Conservation (phyloP, 331 rosid genomes). For the Saraca asoca region DNA sequence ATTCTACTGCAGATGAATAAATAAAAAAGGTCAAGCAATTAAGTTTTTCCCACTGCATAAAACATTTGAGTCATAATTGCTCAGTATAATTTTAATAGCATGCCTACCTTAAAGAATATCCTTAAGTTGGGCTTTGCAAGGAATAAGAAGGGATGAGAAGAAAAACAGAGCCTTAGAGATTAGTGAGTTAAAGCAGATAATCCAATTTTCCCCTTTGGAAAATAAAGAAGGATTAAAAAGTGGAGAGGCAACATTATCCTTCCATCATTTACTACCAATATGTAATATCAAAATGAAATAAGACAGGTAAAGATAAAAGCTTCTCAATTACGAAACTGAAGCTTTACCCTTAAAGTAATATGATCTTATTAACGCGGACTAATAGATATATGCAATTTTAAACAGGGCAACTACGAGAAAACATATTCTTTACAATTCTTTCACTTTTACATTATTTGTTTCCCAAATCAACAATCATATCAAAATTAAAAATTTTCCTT, state of each 20-base stretch:
- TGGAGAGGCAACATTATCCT: neutral
- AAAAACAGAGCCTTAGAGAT: neutral
- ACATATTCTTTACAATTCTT: neutral
- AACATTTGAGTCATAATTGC: constrained; percentile 7
- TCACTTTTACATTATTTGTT: constrained; percentile 8
- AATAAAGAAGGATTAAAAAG: constrained; percentile 4
- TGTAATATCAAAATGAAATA: constrained; percentile 28
- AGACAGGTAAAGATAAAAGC: neutral
- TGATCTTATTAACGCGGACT: neutral
- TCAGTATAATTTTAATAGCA: constrained; percentile 4
- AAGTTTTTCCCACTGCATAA: neutral
- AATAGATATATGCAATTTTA: neutral
- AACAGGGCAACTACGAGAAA: constrained; percentile 19
- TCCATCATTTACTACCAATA: constrained; percentile 4
- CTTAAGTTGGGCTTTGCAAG: neutral
- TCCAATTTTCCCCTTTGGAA: neutral
- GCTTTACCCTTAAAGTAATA: neutral
- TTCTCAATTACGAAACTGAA: neutral
- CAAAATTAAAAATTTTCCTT: neutral
- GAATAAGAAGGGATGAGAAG: constrained; percentile 4
- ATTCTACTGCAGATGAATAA: constrained; percentile 15
- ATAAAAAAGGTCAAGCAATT: neutral
- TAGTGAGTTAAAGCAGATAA: neutral
- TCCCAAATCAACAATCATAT: neutral
- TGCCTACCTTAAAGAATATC: constrained; percentile 28